Evolutionary conservation across 345 rosid species (phyloP), one percentile per base, ranked within the genome.

Genomic region (Eucalyptus globulus): DNA sequence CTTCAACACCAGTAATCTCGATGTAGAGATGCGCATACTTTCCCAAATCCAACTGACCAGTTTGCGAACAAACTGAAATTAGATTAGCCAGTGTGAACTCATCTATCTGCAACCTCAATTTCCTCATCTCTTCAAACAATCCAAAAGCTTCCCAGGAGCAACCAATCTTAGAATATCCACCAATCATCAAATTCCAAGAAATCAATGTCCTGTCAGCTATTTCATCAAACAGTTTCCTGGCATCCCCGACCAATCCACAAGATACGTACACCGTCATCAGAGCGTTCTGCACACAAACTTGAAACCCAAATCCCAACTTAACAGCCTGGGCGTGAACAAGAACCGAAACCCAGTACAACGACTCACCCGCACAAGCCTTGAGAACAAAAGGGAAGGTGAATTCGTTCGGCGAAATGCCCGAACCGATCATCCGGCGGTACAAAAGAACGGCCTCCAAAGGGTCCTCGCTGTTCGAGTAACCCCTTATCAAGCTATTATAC

Each of bases 121-220:
- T 91, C 40, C 89, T 90, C 92, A 91, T 92, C 89, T 90, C 91
- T 56, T 85, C 72, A 58, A 91, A 92, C 91, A 92, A 90, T 83
- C 87, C 27, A 91, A 90, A 91, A 4, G 90, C 90, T 80, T 93
- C 93, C 83, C 72, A 83, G 54, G 50, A 89, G 51, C 40, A 90
- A 40, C 91, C 92, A 88, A 37, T 87, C 89, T 88, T 92, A 43
- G 92, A 89, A 80, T 93, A 92, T 89, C 93, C 94, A 50, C 91
- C 90, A 40, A 93, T 88, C 90, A 92, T 93, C 49, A 92, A 92
- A 45, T 93, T 93, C 94, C 94, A 93, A 3, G 91, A 92, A 34
- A 93, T 92, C 72, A 89, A 86, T 86, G 91, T 90, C 88, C 92
- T 94, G 12, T 92, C 90, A 14, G 34, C 50, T 87, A 92, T 90